Conservation (phyloP, 2,329 filamentous ascomycete genomes). For the Aspergillus brunneoviolaceus region DNA sequence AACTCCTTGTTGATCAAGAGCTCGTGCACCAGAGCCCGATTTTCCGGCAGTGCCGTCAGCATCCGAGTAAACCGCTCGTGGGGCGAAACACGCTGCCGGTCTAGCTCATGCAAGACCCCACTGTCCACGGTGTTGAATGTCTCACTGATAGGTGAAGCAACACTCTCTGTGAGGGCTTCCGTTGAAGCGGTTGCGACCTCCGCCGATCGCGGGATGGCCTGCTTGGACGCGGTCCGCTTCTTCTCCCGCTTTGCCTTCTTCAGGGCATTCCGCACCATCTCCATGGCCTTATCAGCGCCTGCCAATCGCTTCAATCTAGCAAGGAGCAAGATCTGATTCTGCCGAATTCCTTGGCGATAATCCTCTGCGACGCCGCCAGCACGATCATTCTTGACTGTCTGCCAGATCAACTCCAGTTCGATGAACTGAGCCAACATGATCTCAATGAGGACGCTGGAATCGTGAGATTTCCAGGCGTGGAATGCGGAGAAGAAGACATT, state of each 20-base stretch:
- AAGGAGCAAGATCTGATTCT: constrained; percentile 64
- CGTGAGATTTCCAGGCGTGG: constrained; percentile 64
- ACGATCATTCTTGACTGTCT: constrained; percentile 64
- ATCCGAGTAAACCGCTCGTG: constrained; percentile 51
- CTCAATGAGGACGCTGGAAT: constrained; percentile 62
- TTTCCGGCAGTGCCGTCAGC: constrained; percentile 61
- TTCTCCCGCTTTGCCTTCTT: constrained; percentile 57
- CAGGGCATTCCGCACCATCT: constrained; percentile 60
- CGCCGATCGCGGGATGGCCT: constrained; percentile 59
- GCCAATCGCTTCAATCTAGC: constrained; percentile 62
- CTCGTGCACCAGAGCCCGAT: constrained; percentile 63
- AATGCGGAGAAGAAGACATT: constrained; percentile 62
- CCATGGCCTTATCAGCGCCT: constrained; percentile 60
- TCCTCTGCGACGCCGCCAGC: constrained; percentile 62
- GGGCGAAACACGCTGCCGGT: constrained; percentile 35
- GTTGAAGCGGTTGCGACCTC: constrained; percentile 34
- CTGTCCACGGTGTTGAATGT: constrained; percentile 40
- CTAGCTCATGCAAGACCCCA: constrained; percentile 35
- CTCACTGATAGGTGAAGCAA: constrained; percentile 42
- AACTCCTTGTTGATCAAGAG: constrained; percentile 64
- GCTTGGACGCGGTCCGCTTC: constrained; percentile 53
- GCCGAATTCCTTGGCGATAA: constrained; percentile 63
- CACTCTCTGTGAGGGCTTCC: constrained; percentile 38
- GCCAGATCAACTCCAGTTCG: constrained; percentile 66
- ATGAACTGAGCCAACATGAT: constrained; percentile 68